These are phyloP conservation scores for Alternaria sp. DNA, from an alignment of 2,329 filamentous ascomycete genomes.

Conservation along the genomic window DNA sequence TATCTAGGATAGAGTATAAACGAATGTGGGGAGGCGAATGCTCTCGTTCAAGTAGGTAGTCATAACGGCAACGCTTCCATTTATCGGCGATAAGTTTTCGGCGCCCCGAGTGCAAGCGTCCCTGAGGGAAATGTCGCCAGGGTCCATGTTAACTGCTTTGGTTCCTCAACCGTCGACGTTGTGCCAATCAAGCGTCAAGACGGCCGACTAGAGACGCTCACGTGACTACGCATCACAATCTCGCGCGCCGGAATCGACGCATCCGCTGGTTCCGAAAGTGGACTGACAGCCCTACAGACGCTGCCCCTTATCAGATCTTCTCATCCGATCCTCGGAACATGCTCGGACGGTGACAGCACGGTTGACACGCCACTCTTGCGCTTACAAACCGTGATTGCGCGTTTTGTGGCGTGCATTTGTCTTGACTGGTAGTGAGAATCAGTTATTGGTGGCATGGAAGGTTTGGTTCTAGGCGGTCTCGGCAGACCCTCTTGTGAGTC, in stretches of 20 bases:
- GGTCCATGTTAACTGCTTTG: background rate
- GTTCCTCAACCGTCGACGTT: background rate
- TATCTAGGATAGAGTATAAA: constrained; percentile 3
- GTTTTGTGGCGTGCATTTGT: background rate
- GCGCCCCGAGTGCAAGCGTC: constrained; percentile 7
- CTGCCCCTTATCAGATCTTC: constrained; percentile 19
- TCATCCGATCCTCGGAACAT: constrained; percentile 20
- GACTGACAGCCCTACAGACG: constrained; percentile 19
- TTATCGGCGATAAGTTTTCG: constrained; percentile 20
- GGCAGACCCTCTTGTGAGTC: background rate
- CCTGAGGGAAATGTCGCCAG: background rate
- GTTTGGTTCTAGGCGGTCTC: background rate
- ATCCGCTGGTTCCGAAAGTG: constrained; percentile 13
- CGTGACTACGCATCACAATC: constrained; percentile 10
- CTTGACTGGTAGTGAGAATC: background rate
- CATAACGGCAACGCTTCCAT: constrained; percentile 6
- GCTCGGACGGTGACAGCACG: constrained; percentile 10
- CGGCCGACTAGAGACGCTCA: background rate
- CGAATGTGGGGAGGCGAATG: constrained; percentile 9
- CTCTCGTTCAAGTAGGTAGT: constrained; percentile 9
- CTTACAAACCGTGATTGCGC: background rate
- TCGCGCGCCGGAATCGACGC: constrained; percentile 9
- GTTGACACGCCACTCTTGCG: constrained; percentile 15
- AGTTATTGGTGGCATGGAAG: background rate
- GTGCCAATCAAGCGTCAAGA: constrained; percentile 10